Base-by-base conservation (phyloP, 441 rosid genomes). In the Rhodomyrtus psidioides region DNA sequence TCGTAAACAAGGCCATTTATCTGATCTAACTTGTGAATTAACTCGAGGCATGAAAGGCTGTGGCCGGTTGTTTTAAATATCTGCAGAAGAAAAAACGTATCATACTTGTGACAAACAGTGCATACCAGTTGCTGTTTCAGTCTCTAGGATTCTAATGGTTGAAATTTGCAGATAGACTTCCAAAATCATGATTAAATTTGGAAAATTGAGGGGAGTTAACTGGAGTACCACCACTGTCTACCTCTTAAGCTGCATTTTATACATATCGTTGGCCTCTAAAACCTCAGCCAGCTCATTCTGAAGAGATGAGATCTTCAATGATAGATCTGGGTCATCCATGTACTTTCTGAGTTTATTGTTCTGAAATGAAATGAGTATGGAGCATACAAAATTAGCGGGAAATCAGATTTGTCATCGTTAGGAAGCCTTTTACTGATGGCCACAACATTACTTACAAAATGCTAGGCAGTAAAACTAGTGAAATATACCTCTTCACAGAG, bases 401-500 rank as follows among this genome's bases (percentile, higher is more conserved):
- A 12, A 70, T 34, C 49, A 34, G 21, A 70, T 70, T 75, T 13
- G 19, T 42, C 30, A 5, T 54, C 5, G 9, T 19, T 26, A 39
- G 30, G 81, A 17, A 44, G 57, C 59, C 55, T 76, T 85, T 46
- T 14, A 75, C 27, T 8, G 56, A 58, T 49, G 58, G 55, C 56
- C 28, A 75, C n/a, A 34, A 62, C 85, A 51, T 30, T 19, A 19
- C 4, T 59, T 55, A 62, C 51, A 51, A 55, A 85, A 62, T 82
- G 59, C 54, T 54, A 76, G 83, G 81, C 24, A 1, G 9, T 39
- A 9, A 85, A 53, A 28, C 56, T 58, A 83, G 44, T 21, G 34
- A 87, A 27, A 75, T 62, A 82, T 81, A 89, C 89, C 87, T 82
- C 84, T 85, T 70, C 53, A 39, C 81, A 53, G 76, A 82, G 76